phyloP scores from a whole-genome alignment of 2,329 filamentous ascomycete species.

The Aspergillus fijiensis region DNA sequence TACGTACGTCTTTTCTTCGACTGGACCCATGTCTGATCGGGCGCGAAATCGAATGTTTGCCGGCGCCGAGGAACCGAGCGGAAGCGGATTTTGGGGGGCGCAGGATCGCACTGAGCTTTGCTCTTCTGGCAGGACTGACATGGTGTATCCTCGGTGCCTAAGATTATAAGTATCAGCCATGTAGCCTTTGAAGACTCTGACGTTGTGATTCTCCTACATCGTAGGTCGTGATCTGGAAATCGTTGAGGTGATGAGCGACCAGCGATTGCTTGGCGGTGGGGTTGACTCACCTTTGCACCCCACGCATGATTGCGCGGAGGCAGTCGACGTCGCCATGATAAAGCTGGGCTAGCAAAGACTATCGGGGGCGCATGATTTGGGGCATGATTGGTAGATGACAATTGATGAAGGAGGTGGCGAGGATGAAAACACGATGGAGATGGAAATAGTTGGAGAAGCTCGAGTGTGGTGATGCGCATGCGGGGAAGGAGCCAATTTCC shows the following conservation, averaged over 20 bases:
- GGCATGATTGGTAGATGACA: no score
- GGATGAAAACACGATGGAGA: no score
- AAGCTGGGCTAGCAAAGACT: no score
- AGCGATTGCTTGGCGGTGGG: neutral
- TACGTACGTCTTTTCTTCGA: neutral
- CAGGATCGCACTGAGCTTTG: neutral
- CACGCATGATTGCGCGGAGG: neutral
- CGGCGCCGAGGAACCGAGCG: slow-evolving; percentile 1
- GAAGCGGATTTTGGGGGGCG: slow-evolving; percentile 1
- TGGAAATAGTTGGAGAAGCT: no score
- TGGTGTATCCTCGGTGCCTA: neutral
- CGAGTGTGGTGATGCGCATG: neutral
- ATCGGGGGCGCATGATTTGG: no score
- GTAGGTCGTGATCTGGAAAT: neutral
- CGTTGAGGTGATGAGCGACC: neutral
- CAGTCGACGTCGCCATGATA: neutral
- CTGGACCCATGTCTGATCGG: slow-evolving; percentile 8
- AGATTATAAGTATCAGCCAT: no score
- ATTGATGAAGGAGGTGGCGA: no score
- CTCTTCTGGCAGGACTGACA: neutral
- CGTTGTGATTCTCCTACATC: neutral
- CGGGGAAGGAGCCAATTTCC: neutral
- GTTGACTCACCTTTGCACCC: slow-evolving; percentile 2
- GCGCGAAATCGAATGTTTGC: slow-evolving; percentile 6
- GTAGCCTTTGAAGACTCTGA: neutral